These are phyloP conservation scores for Corchorus olitorius DNA, from an alignment of 345 rosid genomes.

Conservation along the genomic window DNA sequence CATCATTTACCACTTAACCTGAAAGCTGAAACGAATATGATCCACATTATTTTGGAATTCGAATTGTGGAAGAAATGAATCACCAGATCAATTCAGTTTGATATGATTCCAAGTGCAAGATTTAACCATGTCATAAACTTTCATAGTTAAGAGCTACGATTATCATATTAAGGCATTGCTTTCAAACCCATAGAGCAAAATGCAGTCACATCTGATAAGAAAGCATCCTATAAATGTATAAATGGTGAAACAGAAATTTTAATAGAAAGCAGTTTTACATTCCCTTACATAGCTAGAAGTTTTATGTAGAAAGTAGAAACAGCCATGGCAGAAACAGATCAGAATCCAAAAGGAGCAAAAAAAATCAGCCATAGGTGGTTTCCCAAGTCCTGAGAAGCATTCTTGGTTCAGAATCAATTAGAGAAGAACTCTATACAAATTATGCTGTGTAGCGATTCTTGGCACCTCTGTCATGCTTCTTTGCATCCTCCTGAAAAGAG, in stretches of 20 bases:
- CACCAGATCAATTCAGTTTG: background rate
- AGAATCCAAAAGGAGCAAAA: background rate
- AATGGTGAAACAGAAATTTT: background rate
- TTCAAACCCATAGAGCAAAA: background rate
- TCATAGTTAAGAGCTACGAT: background rate
- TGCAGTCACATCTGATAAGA: background rate
- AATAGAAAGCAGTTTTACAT: background rate
- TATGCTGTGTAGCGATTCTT: constrained; percentile 63
- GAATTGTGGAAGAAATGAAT: background rate
- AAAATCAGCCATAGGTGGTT: background rate
- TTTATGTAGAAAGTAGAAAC: background rate
- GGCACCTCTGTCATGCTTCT: constrained; percentile 54
- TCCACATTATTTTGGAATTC: background rate
- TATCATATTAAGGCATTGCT: background rate
- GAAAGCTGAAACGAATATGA: too few relatives aligned
- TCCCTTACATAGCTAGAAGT: background rate
- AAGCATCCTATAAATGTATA: background rate
- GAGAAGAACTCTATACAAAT: constrained; percentile 26
- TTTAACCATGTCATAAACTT: background rate
- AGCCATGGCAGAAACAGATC: background rate
- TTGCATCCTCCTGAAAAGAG: constrained; percentile 73
- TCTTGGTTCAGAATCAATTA: background rate
- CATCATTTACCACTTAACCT: too few relatives aligned
- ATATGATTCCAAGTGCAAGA: background rate
- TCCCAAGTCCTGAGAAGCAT: background rate